Evolutionary conservation across 2,329 filamentous ascomycete species (phyloP).

Genomic region (Myriosclerotinia duriaeana): DNA sequence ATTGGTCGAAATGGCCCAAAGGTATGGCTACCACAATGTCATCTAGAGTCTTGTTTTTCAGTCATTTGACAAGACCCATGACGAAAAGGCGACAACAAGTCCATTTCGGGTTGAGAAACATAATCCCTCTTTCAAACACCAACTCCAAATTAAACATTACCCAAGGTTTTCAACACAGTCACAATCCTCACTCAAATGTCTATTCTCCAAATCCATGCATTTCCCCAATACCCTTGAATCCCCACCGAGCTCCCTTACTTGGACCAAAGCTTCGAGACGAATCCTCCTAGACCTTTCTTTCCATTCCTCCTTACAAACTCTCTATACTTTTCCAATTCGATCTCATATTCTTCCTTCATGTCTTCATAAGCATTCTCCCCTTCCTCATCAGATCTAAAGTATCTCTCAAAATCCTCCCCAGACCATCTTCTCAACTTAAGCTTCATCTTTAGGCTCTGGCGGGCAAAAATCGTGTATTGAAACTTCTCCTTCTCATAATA

Average conservation of each 20-base stretch:
- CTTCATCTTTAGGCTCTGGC: conserved; percentile 13
- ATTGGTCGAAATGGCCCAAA: neutral
- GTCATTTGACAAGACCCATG: neutral
- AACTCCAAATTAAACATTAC: neutral
- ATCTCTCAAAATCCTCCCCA: conserved; percentile 15
- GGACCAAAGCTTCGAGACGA: conserved; percentile 17
- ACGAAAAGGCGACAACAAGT: neutral
- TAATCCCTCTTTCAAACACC: neutral
- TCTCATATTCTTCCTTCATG: conserved; percentile 15
- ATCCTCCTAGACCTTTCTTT: neutral
- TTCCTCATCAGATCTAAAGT: conserved; percentile 2
- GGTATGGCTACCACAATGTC: neutral
- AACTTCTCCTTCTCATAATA: conserved; percentile 14
- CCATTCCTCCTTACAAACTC: neutral
- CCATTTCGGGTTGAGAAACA: neutral
- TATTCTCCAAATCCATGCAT: neutral
- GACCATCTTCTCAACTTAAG: conserved; percentile 8
- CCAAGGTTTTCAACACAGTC: neutral
- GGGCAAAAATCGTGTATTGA: conserved; percentile 8
- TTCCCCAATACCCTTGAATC: neutral
- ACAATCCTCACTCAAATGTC: neutral
- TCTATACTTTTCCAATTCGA: conserved; percentile 11
- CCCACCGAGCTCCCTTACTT: neutral
- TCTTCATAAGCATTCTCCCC: conserved; percentile 9
- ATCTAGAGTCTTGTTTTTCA: conserved; percentile 8